phyloP scores from a whole-genome alignment of 768 basidiomycete species.

The Pleurotus sapidus region DNA sequence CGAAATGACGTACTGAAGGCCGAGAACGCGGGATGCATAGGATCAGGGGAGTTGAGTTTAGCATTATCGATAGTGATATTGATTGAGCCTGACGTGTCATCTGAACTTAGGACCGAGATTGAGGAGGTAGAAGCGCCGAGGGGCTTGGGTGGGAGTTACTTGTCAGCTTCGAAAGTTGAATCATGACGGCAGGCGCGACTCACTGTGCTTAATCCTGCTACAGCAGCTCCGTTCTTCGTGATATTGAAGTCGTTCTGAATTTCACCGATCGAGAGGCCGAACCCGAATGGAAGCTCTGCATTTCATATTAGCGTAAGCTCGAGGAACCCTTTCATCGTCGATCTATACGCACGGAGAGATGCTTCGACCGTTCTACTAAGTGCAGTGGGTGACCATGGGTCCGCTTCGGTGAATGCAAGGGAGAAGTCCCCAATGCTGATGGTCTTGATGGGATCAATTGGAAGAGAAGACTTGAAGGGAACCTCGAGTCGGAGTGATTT shows the following conservation, averaged over 20 bases:
- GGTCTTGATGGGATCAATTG: conserved; percentile 62
- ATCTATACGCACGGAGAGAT: conserved; percentile 39
- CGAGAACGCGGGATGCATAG: conserved; percentile 50
- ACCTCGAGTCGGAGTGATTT: conserved; percentile 55
- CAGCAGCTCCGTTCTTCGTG: conserved; percentile 43
- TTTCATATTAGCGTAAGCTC: neutral
- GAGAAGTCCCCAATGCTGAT: conserved; percentile 61
- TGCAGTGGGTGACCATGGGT: conserved; percentile 57
- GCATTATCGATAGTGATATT: conserved; percentile 61
- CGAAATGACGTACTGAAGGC: conserved; percentile 47
- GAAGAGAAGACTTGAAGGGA: conserved; percentile 48
- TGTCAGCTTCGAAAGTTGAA: neutral
- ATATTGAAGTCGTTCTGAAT: conserved; percentile 69
- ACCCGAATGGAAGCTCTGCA: conserved; percentile 70
- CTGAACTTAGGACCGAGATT: conserved; percentile 47
- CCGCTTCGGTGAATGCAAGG: conserved; percentile 49
- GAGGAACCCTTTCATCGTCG: neutral
- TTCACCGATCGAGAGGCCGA: conserved; percentile 51
- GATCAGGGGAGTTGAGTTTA: conserved; percentile 42
- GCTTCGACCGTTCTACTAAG: conserved; percentile 61
- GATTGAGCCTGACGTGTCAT: conserved; percentile 59
- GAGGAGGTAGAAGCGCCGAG: conserved; percentile 61
- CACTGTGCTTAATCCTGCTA: conserved; percentile 63
- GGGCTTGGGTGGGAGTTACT: conserved; percentile 34
- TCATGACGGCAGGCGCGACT: neutral